Percentiles rank a stretch among this genome's conserved stretches.
These are phyloP conservation scores for Endotrypanum monterogeii DNA, from an alignment of 208 protist genomes.

Conservation along the genomic window DNA sequence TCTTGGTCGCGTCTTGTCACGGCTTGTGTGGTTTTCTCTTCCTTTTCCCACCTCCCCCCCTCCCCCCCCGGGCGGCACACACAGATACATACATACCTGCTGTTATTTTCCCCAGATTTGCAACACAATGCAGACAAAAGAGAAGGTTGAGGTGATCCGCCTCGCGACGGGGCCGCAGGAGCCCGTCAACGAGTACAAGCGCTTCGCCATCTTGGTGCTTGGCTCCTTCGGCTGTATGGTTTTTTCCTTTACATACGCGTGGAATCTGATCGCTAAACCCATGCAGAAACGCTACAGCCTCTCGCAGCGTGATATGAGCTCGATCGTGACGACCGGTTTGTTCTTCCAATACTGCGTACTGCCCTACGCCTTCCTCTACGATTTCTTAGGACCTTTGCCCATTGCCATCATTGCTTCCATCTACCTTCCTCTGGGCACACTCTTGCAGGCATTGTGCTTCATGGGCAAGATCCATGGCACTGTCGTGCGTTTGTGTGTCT, in stretches of 20 bases:
- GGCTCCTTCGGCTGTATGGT: slow-evolving; percentile 39
- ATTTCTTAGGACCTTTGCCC: slow-evolving; percentile 53
- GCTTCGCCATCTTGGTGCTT: slow-evolving; percentile 45
- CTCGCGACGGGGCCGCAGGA: slow-evolving; percentile 37
- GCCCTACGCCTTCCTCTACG: slow-evolving; percentile 56
- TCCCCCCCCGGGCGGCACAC: too few species aligned
- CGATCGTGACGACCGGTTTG: slow-evolving; percentile 51
- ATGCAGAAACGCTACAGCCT: slow-evolving; percentile 45
- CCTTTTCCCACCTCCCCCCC: not conserved
- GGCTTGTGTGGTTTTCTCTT: too few species aligned
- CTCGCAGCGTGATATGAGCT: slow-evolving; percentile 42
- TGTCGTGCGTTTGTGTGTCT: slow-evolving; percentile 43
- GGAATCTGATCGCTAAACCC: slow-evolving; percentile 47
- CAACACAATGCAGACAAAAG: slow-evolving; percentile 5
- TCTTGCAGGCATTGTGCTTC: slow-evolving; percentile 58
- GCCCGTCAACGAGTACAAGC: slow-evolving; percentile 43
- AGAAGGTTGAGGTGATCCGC: slow-evolving; percentile 6
- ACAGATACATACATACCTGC: not conserved
- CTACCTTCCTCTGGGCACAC: slow-evolving; percentile 33
- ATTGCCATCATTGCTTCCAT: slow-evolving; percentile 35
- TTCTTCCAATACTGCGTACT: slow-evolving; percentile 48
- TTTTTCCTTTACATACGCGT: slow-evolving; percentile 53
- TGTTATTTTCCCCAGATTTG: too few species aligned
- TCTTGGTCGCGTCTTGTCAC: too few species aligned
- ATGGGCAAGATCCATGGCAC: slow-evolving; percentile 35